Evolutionary conservation across 768 basidiomycete genomes (phyloP), one percentile per base, ranked within the genome.

Genomic region (Coprinopsis marcescibilis): DNA sequence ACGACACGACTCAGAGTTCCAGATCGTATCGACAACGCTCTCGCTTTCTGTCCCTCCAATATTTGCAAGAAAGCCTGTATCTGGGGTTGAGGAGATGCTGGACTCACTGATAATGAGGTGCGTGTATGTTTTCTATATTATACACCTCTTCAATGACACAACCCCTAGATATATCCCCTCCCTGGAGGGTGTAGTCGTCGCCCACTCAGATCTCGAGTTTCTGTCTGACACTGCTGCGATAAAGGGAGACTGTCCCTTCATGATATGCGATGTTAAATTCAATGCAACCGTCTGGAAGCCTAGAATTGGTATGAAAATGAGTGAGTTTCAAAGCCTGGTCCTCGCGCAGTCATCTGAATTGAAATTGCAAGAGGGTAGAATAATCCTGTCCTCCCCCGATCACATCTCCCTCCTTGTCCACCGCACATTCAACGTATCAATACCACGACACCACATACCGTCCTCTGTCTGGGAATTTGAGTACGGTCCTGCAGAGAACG

Each of bases 71-170:
- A 78, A 86, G 64, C 77, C 84, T n/a, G 69, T 75, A 8, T 69
- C 64, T 32, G 94, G 94, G 5, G 88, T 80, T 14, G 80, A 85
- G 58, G 91, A 97, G 65, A 82, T 93, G 78, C 69, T 97, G 14
- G 92, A 97, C 64, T 89, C 88, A 6, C 86, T 96, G 86, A 68
- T 95, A 12, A 95, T 97, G 94, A 81, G 89, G 94, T 93, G 58
- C 55, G 77, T 66, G 17, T 25, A 15, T n/a, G 33, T 15, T 25
- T 23, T 19, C 21, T 4, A 20, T 40, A 26, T 10, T 21, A 10
- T 29, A 12, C 14, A 23, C 36, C 43, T 37, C 42, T 19, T 17
- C 30, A 25, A 38, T 37, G 21, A 21, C 33, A 47, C 45, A 26
- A 21, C 8, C 36, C 45, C n/a, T 51, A 97, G 94, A 68, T 92